Conservation (phyloP, 768 basidiomycete genomes). For the Candolleomyces eurysporus region DNA sequence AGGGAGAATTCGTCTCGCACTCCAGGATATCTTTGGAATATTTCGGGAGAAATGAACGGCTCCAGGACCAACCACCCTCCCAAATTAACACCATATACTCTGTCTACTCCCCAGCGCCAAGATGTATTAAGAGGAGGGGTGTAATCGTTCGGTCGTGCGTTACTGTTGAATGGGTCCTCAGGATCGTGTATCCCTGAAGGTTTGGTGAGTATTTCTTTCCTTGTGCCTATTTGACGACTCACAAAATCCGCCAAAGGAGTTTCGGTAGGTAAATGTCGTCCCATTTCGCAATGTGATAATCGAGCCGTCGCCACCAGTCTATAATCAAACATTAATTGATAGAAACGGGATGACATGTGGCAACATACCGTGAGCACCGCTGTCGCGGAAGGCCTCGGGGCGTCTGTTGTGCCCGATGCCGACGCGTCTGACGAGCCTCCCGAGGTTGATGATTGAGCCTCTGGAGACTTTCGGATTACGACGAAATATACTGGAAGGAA, state of each 20-base stretch:
- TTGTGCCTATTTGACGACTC: conserved; percentile 20
- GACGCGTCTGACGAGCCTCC: conserved; percentile 6
- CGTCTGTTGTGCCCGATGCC: neutral
- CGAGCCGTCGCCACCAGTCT: conserved; percentile 63
- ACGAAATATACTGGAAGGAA: conserved; percentile 33
- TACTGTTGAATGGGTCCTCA: conserved; percentile 63
- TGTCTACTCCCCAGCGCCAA: conserved; percentile 66
- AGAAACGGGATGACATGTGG: no score
- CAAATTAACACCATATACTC: conserved; percentile 62
- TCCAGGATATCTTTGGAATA: conserved; percentile 59
- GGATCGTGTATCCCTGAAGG: conserved; percentile 56
- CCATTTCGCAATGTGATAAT: conserved; percentile 60
- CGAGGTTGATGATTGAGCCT: neutral
- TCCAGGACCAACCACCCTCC: conserved; percentile 77
- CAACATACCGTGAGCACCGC: no score
- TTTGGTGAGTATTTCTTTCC: neutral
- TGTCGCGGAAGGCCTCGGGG: conserved; percentile 11
- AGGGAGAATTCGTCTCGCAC: conserved; percentile 69
- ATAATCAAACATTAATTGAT: neutral
- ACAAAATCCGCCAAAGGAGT: conserved; percentile 69
- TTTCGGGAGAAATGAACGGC: conserved; percentile 68
- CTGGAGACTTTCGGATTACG: conserved; percentile 23
- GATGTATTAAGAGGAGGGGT: conserved; percentile 66
- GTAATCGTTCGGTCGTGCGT: conserved; percentile 69
- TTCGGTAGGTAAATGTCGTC: conserved; percentile 64